Evolutionary conservation across 2,329 filamentous ascomycete genomes (phyloP).

Genomic region (Apiospora marii): DNA sequence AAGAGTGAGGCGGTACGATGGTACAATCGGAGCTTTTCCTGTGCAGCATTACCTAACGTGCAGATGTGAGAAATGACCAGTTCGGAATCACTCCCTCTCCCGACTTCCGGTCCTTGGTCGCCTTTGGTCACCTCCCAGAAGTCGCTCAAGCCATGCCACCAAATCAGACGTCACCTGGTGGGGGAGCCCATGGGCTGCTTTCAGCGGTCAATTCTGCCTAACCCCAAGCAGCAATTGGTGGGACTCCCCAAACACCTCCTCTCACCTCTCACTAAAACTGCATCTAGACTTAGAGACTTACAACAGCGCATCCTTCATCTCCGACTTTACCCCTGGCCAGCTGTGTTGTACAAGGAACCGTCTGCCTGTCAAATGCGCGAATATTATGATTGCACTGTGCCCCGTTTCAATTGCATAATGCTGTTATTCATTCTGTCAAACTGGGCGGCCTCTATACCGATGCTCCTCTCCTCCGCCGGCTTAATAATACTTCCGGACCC

Average conservation of each 20-base stretch:
- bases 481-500: constrained; percentile 16
- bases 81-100: background rate
- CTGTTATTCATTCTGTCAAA: constrained; percentile 1
- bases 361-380: background rate
- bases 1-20: background rate
- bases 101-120: constrained; percentile 7
- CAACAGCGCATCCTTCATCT: constrained; percentile 13
- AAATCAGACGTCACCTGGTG: constrained; percentile 4
- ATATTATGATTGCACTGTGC: background rate
- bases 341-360: background rate
- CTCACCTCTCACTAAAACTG: constrained; percentile 12
- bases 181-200: background rate
- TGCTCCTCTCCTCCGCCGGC: constrained; percentile 3
- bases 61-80: background rate
- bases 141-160: constrained; percentile 1
- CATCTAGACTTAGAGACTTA: constrained; percentile 4
- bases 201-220: constrained; percentile 13
- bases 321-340: constrained; percentile 12
- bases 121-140: background rate
- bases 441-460: background rate
- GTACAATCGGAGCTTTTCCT: constrained; percentile 17
- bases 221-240: constrained; percentile 15
- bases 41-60: background rate
- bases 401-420: constrained; percentile 1
- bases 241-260: constrained; percentile 14